phyloP scores from a whole-genome alignment of 495 filamentous ascomycete genomes.

The Penicillium roqueforti region DNA sequence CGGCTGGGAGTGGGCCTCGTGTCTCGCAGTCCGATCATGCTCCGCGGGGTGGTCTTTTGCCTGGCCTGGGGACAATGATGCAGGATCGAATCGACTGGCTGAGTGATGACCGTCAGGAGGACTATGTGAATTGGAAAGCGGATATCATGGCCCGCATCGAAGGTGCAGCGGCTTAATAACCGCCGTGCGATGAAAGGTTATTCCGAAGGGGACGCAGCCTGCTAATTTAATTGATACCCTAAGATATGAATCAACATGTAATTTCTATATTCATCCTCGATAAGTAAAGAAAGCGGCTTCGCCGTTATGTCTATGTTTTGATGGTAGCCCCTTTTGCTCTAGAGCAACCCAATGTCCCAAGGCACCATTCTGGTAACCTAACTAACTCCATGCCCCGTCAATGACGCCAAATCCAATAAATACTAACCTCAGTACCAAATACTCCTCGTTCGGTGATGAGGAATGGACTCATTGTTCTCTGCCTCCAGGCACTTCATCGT shows the following conservation, averaged over 20 bases:
- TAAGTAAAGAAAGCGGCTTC: not conserved
- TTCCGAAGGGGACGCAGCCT: slow-evolving; percentile 2
- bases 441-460: slow-evolving; percentile 89
- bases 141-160: slow-evolving; percentile 49
- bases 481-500: slow-evolving; percentile 77
- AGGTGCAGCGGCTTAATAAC: slow-evolving; percentile 18
- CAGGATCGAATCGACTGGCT: slow-evolving; percentile 79
- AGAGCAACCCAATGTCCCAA: slow-evolving; percentile 7
- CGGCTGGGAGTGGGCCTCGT: slow-evolving; percentile 9
- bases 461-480: slow-evolving; percentile 56
- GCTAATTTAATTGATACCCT: slow-evolving; percentile 26
- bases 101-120: slow-evolving; percentile 60
- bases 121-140: slow-evolving; percentile 71
- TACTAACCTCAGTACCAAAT: slow-evolving; percentile 77
- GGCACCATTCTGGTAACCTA: not conserved
- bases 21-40: slow-evolving; percentile 4
- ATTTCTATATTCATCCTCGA: not conserved
- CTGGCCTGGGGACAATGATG: slow-evolving; percentile 74
- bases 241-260: slow-evolving; percentile 6
- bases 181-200: not conserved
- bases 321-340: not conserved
- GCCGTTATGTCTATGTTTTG: not conserved
- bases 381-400: not conserved
- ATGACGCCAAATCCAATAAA: slow-evolving; percentile 6
- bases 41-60: slow-evolving; percentile 41